Percentiles rank a stretch among this genome's conserved stretches.
Conservation (phyloP, 169 alveolate species). For the Theileria orientalis region DNA sequence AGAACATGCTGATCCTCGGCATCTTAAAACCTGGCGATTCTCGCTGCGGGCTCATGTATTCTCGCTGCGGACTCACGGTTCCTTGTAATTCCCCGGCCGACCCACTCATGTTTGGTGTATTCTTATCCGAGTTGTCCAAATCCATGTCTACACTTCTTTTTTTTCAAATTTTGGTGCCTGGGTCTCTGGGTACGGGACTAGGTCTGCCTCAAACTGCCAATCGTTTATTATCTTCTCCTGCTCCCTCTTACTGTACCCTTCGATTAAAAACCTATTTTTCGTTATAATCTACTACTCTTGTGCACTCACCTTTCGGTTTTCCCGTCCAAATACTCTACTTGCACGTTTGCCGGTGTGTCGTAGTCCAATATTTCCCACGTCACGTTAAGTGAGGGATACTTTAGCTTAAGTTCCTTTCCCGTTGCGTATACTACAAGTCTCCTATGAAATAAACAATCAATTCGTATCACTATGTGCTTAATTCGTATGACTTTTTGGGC, state of each 20-base stretch:
- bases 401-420: constrained; percentile 70
- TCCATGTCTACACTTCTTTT: too few species aligned
- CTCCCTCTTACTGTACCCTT: constrained; percentile 62
- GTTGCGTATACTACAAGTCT: constrained; percentile 71
- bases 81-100: too few species aligned
- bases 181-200: constrained; percentile 66
- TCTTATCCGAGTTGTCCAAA: too few species aligned
- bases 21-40: too few species aligned
- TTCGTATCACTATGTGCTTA: neutral
- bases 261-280: constrained; percentile 38
- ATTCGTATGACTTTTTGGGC: neutral
- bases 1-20: neutral
- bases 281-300: neutral
- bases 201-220: constrained; percentile 57
- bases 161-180: constrained; percentile 47
- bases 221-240: constrained; percentile 42
- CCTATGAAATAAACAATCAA: constrained; percentile 46
- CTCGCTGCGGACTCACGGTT: too few species aligned
- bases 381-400: constrained; percentile 68
- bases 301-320: constrained; percentile 20
- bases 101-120: too few species aligned
- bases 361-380: constrained; percentile 78
- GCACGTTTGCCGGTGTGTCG: constrained; percentile 60
- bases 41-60: too few species aligned
- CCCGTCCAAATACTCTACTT: constrained; percentile 58